phyloP scores from a whole-genome alignment of 2,329 filamentous ascomycete genomes.

The Plenodomus tracheiphilus region DNA sequence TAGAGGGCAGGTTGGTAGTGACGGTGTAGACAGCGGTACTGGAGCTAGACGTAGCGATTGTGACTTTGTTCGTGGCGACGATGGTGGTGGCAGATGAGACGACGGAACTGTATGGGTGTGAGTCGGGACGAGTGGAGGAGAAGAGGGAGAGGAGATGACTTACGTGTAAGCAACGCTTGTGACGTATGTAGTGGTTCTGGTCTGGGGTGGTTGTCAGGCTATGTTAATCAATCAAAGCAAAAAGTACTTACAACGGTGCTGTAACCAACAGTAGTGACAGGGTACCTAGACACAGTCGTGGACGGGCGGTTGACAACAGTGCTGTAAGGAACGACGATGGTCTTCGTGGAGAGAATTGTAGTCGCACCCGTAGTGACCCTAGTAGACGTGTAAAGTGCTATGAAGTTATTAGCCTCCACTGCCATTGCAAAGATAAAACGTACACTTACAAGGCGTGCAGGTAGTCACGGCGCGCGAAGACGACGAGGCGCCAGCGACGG shows the following conservation, averaged over 20 bases:
- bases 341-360: slow-evolving; percentile 22
- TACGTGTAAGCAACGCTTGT: slow-evolving; percentile 21
- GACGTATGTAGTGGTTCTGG: slow-evolving; percentile 4
- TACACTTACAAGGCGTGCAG: neutral
- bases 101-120: slow-evolving; percentile 14
- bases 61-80: slow-evolving; percentile 16
- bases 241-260: slow-evolving; percentile 6
- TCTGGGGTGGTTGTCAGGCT: slow-evolving; percentile 7
- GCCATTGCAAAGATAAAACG: neutral
- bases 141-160: slow-evolving; percentile 2
- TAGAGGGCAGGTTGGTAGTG: slow-evolving; percentile 21
- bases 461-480: neutral
- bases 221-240: neutral
- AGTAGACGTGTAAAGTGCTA: slow-evolving; percentile 20
- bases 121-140: neutral
- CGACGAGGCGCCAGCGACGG: neutral
- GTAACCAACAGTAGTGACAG: slow-evolving; percentile 14
- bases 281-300: slow-evolving; percentile 13
- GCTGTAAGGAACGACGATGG: slow-evolving; percentile 19
- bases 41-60: slow-evolving; percentile 13
- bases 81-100: slow-evolving; percentile 19
- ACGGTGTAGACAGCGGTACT: slow-evolving; percentile 14
- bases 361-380: slow-evolving; percentile 6
- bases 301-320: slow-evolving; percentile 9
- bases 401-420: neutral